A percentile compares a stretch with the other conserved stretches of the same genome.
These are phyloP conservation scores for Fusarium luffae DNA, from an alignment of 2,329 filamentous ascomycete genomes.

Conservation along the genomic window DNA sequence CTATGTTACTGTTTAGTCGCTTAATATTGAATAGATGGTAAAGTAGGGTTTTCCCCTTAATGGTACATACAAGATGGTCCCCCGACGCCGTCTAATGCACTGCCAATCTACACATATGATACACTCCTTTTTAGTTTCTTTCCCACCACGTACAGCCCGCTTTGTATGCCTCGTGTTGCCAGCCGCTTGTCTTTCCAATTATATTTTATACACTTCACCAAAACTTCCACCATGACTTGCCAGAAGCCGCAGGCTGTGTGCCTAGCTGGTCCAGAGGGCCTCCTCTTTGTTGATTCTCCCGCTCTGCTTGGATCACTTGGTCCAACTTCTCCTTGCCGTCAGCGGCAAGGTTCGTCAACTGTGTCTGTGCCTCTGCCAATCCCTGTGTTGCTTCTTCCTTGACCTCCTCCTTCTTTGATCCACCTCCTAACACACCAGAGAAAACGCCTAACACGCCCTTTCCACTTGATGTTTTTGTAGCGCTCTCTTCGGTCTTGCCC, in stretches of 20 bases:
- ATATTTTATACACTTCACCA: constrained; percentile 45
- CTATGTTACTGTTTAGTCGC: constrained; percentile 36
- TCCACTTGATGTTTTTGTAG: constrained; percentile 43
- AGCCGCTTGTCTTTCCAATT: constrained; percentile 36
- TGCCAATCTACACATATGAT: constrained; percentile 58
- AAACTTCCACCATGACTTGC: constrained; percentile 65
- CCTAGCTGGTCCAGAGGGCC: constrained; percentile 64
- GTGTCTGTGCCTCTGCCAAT: constrained; percentile 32
- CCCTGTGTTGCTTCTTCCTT: constrained; percentile 27
- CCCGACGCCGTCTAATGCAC: constrained; percentile 60
- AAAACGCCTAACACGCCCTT: constrained; percentile 53
- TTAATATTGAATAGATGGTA: constrained; percentile 46
- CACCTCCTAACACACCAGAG: constrained; percentile 46
- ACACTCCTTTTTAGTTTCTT: constrained; percentile 47
- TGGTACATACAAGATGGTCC: constrained; percentile 51
- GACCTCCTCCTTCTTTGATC: constrained; percentile 37
- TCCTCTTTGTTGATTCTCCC: constrained; percentile 61
- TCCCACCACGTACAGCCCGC: constrained; percentile 34
- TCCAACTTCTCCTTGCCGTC: constrained; percentile 53
- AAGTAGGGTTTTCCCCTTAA: constrained; percentile 48
- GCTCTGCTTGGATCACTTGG: constrained; percentile 61
- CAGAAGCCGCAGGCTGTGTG: constrained; percentile 50
- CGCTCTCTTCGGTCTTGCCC: constrained; percentile 29
- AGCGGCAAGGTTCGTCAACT: constrained; percentile 19
- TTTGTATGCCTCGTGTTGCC: constrained; percentile 19